Evolutionary conservation across 2,329 filamentous ascomycete species (phyloP).

Genomic region (Clonostachys sp.): DNA sequence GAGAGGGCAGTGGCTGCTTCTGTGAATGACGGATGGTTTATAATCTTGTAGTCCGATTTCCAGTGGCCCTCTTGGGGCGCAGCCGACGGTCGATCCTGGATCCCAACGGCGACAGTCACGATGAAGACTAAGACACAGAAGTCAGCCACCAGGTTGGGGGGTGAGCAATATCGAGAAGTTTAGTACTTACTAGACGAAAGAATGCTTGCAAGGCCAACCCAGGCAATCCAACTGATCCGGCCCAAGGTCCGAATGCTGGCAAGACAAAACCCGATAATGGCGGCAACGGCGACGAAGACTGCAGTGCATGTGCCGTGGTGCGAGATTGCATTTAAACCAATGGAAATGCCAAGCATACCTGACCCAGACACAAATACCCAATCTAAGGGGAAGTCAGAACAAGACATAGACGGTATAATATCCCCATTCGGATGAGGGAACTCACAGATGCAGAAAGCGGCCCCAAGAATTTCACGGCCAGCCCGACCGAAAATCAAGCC

Average conservation of each 20-base stretch:
- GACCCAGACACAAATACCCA: constrained; percentile 23
- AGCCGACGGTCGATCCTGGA: constrained; percentile 17
- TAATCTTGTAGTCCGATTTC: constrained; percentile 18
- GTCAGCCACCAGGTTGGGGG: background rate
- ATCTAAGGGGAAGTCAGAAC: background rate
- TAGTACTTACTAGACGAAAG: constrained; percentile 14
- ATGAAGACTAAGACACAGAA: constrained; percentile 10
- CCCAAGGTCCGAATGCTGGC: constrained; percentile 23
- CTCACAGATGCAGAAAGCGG: constrained; percentile 25
- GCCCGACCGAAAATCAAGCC: constrained; percentile 38
- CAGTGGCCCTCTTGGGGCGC: constrained; percentile 11
- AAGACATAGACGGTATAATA: background rate
- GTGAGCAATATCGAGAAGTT: background rate
- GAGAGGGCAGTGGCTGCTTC: constrained; percentile 20
- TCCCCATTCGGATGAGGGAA: background rate
- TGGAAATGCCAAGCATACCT: constrained; percentile 32
- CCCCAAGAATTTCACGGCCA: constrained; percentile 35
- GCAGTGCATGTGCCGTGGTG: constrained; percentile 31
- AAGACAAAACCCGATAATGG: constrained; percentile 17
- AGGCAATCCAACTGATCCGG: constrained; percentile 24
- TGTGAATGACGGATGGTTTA: constrained; percentile 18
- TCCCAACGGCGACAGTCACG: constrained; percentile 19
- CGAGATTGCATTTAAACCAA: constrained; percentile 32
- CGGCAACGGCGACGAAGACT: constrained; percentile 28
- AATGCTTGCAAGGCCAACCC: constrained; percentile 20